Evolutionary conservation across 805 yeast species (phyloP).

Genomic region (Tetrapisispora phaffii): DNA sequence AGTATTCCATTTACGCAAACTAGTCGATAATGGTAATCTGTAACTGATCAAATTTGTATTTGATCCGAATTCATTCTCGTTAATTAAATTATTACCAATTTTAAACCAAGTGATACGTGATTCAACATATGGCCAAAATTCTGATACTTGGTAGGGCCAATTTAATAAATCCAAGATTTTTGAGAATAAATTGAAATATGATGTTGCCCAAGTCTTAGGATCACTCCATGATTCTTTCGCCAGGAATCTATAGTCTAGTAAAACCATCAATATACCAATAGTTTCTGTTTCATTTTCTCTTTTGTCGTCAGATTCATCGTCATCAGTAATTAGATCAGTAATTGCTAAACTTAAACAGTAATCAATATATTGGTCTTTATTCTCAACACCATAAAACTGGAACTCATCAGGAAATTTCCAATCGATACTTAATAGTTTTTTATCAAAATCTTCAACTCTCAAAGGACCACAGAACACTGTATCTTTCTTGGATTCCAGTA

Average conservation of each 20-base stretch:
- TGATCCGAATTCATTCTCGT: constrained; percentile 9
- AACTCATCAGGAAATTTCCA: background rate
- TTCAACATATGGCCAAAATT: constrained; percentile 26
- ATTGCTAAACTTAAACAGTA: constrained; percentile 7
- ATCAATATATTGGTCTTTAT: constrained; percentile 7
- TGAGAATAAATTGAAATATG: constrained; percentile 20
- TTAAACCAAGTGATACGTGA: constrained; percentile 26
- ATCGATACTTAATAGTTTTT: background rate
- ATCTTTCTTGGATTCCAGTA: background rate
- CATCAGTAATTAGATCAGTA: constrained; percentile 5
- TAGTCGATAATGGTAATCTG: constrained; percentile 23
- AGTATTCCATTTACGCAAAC: constrained; percentile 26
- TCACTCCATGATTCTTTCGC: constrained; percentile 11
- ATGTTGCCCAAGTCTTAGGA: constrained; percentile 13
- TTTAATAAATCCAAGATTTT: constrained; percentile 12
- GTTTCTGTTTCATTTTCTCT: background rate
- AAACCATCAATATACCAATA: constrained; percentile 9
- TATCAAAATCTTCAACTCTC: background rate
- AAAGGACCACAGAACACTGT: background rate
- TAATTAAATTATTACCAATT: constrained; percentile 7
- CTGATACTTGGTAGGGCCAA: constrained; percentile 18
- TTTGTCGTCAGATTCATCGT: background rate
- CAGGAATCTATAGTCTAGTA: constrained; percentile 22
- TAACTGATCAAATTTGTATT: constrained; percentile 23
- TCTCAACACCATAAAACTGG: background rate